Evolutionary conservation across 2,329 filamentous ascomycete genomes (phyloP).

Genomic region (Endocalyx cinctus): DNA sequence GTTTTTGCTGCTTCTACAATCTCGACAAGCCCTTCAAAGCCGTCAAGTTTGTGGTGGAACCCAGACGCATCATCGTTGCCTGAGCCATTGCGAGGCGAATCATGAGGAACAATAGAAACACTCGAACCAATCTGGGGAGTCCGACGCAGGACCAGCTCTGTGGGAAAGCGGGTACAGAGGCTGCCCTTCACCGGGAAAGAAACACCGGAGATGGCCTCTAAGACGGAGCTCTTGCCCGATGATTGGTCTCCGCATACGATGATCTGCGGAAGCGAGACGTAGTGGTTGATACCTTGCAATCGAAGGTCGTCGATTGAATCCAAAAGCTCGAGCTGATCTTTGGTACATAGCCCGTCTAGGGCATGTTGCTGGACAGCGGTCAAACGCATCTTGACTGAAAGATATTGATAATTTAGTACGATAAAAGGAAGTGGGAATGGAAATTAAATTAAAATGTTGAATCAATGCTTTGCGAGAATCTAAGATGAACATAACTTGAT

Average conservation of each 20-base stretch:
- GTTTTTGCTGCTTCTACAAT: constrained; percentile 36
- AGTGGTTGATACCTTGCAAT: constrained; percentile 30
- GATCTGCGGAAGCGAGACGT: constrained; percentile 40
- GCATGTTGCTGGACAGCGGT: no score
- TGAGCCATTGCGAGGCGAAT: constrained; percentile 16
- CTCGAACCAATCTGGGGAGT: constrained; percentile 27
- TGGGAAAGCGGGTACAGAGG: constrained; percentile 59
- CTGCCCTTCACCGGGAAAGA: constrained; percentile 55
- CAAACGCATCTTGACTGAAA: no score
- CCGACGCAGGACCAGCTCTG: constrained; percentile 54
- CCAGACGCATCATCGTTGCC: constrained; percentile 17
- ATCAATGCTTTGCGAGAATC: no score
- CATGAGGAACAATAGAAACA: constrained; percentile 33
- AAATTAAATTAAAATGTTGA: no score
- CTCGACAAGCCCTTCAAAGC: constrained; percentile 25
- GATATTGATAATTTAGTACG: no score
- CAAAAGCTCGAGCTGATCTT: constrained; percentile 32
- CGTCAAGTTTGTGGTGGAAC: constrained; percentile 22
- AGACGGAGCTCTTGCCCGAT: constrained; percentile 59
- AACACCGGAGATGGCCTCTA: constrained; percentile 60
- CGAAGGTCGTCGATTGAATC: constrained; percentile 36
- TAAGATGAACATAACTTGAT: no score
- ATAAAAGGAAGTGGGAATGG: no score
- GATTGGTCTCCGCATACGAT: constrained; percentile 60
- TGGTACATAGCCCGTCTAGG: constrained; percentile 20